A percentile compares a stretch with the other conserved stretches of the same genome.
phyloP scores from a whole-genome alignment of 768 basidiomycete genomes.

The Coprinellus micaceus region DNA sequence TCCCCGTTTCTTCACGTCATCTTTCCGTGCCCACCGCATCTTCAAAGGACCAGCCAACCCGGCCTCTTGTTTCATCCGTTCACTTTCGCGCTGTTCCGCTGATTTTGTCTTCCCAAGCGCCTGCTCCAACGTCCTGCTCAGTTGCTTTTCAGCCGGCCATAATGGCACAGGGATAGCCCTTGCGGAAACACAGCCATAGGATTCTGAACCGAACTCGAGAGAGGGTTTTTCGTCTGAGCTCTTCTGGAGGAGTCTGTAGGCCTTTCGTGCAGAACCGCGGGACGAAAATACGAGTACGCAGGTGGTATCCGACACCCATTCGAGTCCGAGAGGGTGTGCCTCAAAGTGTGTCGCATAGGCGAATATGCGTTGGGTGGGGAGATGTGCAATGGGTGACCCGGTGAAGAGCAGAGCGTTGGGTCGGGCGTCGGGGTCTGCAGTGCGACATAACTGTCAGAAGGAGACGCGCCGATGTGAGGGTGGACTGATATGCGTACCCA shows the following conservation, averaged over 20 bases:
- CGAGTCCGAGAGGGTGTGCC: slow-evolving; percentile 67
- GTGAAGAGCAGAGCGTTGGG: slow-evolving; percentile 67
- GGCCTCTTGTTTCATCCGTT: slow-evolving; percentile 22
- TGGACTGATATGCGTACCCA: neutral
- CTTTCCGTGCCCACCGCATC: slow-evolving; percentile 72
- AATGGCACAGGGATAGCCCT: slow-evolving; percentile 67
- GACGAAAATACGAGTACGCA: slow-evolving; percentile 74
- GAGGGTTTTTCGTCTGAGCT: slow-evolving; percentile 35
- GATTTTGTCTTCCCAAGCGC: slow-evolving; percentile 22
- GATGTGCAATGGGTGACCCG: slow-evolving; percentile 68
- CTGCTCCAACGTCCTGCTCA: slow-evolving; percentile 66
- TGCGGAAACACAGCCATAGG: slow-evolving; percentile 53
- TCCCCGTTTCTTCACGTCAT: slow-evolving; percentile 76
- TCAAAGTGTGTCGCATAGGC: slow-evolving; percentile 81
- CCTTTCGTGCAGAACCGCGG: slow-evolving; percentile 48
- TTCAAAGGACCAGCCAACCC: slow-evolving; percentile 62
- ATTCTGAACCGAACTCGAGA: slow-evolving; percentile 20
- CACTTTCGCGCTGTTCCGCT: neutral
- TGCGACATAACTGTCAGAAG: slow-evolving; percentile 1
- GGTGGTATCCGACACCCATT: slow-evolving; percentile 84
- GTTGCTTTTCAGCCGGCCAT: slow-evolving; percentile 79
- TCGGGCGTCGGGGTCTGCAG: slow-evolving; percentile 46
- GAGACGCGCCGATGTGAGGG: neutral
- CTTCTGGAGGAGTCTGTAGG: slow-evolving; percentile 50
- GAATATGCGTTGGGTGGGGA: slow-evolving; percentile 75